Evolutionary conservation across 805 yeast genomes (phyloP).

Genomic region (Nakazawaea ernobii): DNA sequence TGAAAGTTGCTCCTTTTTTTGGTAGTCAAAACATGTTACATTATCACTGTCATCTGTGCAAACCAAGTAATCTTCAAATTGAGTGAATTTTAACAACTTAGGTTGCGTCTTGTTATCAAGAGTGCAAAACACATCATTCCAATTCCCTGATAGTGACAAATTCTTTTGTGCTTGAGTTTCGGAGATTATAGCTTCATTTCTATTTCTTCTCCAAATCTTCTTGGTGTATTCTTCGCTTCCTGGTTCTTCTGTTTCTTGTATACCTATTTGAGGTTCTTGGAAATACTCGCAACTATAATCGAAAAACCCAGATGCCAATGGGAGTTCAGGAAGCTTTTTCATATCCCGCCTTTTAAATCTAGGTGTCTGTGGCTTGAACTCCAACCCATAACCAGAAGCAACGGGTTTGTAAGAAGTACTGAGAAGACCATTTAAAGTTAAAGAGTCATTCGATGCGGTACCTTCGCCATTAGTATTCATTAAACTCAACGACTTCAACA

Average conservation of each 20-base stretch:
- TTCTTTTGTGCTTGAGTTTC: slow-evolving; percentile 89
- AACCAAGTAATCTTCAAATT: slow-evolving; percentile 80
- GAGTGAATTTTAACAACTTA: slow-evolving; percentile 72
- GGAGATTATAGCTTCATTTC: slow-evolving; percentile 82
- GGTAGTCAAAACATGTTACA: slow-evolving; percentile 88
- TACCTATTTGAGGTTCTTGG: slow-evolving; percentile 92
- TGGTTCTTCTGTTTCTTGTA: slow-evolving; percentile 80
- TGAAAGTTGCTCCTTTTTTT: slow-evolving; percentile 45
- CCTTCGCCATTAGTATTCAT: slow-evolving; percentile 18
- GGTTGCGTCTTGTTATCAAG: slow-evolving; percentile 79
- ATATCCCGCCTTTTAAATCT: slow-evolving; percentile 33
- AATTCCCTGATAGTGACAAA: slow-evolving; percentile 74
- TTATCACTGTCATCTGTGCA: slow-evolving; percentile 81
- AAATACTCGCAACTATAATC: slow-evolving; percentile 84
- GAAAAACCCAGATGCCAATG: slow-evolving; percentile 57
- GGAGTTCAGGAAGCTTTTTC: slow-evolving; percentile 36
- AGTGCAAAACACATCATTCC: slow-evolving; percentile 60
- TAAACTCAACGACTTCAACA: slow-evolving; percentile 20
- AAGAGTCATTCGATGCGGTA: slow-evolving; percentile 15
- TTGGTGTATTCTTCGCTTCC: slow-evolving; percentile 83
- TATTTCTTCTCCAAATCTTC: slow-evolving; percentile 80
- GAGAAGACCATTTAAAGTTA: slow-evolving; percentile 11
- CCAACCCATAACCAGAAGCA: slow-evolving; percentile 28
- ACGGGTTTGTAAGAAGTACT: slow-evolving; percentile 5
- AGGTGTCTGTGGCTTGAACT: slow-evolving; percentile 53